Evolutionary conservation across 306 rosid species (phyloP), one percentile per base, ranked within the genome.

Genomic region (Vigna nakashimae): DNA sequence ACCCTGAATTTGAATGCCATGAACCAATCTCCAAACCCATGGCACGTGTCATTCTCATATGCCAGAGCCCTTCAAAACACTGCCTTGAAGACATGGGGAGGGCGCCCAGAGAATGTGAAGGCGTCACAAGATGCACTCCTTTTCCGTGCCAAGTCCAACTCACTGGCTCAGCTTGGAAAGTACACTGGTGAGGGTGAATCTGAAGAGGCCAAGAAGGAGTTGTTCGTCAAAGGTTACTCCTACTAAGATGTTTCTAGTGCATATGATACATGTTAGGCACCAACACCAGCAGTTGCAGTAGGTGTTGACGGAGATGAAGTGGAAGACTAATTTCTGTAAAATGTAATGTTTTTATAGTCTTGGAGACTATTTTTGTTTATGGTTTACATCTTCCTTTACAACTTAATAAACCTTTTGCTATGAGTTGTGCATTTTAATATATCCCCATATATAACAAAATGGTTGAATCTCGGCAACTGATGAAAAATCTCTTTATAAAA

Each of bases 31-130:
- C 87, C 98, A 86, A 86, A 89, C 91, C 98, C 96, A 10, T 93
- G 98, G 98, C 98, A 91, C 1, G 96, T 93, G 82, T 91, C 98
- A 0, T 93, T 93, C 91, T 93, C 98, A 16, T 93, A 86, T 42
- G 98, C 96, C 40, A 90, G 98, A 84, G 98, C 98, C 40, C 96
- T 93, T 71, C 96, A 91, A 79, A 93, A 93, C 89, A 91, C 98
- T 10, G 48, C 83, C 86, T 75, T 93, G 89, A 91, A 93, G 88
- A 88, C 88, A 63, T 93, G 98, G 98, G 98, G 93, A 68, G 98
- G 98, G 55, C 80, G 88, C 51, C 90, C 89, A 0, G 98, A 93
- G 86, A 91, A 91, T 1, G 91, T 93, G 79, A 78, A 85, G 87
- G 90, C 89, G 0, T 94, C 98, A 16, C 98, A 93, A 80, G 93